A percentile compares a stretch with the other conserved stretches of the same genome.
Evolutionary conservation across 2,329 filamentous ascomycete genomes (phyloP).

Genomic region (Xylaria digitata): DNA sequence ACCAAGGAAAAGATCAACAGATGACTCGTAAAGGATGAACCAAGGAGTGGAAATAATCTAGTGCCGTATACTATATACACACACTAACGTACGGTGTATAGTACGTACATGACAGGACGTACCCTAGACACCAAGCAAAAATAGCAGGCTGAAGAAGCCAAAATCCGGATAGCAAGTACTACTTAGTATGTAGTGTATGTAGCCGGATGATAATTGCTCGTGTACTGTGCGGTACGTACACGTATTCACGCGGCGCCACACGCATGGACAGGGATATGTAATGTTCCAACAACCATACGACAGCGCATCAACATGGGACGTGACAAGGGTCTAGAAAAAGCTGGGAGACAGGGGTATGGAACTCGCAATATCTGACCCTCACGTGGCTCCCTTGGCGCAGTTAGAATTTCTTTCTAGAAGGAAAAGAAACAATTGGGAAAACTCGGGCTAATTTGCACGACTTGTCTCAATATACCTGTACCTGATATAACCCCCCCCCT

Average conservation of each 20-base stretch:
- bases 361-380: conserved; percentile 46
- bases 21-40: conserved; percentile 33
- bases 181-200: not conserved
- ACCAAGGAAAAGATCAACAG: conserved; percentile 32
- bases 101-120: conserved; percentile 27
- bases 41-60: conserved; percentile 42
- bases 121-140: conserved; percentile 37
- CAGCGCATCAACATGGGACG: conserved; percentile 12
- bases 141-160: conserved; percentile 38
- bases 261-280: conserved; percentile 32
- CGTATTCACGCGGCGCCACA: conserved; percentile 23
- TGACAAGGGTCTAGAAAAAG: conserved; percentile 16
- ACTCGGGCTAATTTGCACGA: conserved; percentile 31
- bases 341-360: conserved; percentile 32
- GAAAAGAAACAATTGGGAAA: conserved; percentile 22
- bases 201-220: conserved; percentile 5
- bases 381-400: conserved; percentile 42
- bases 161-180: conserved; percentile 29
- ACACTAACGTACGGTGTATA: conserved; percentile 2
- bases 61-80: conserved; percentile 31
- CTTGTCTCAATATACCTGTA: not conserved
- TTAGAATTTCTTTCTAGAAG: conserved; percentile 38
- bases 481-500: too few relatives aligned
- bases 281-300: conserved; percentile 18
- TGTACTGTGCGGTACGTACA: conserved; percentile 13